These are phyloP conservation scores for Spinellus fusiger DNA, from an alignment of 192 early-diverging fungal genomes.

Conservation along the genomic window DNA sequence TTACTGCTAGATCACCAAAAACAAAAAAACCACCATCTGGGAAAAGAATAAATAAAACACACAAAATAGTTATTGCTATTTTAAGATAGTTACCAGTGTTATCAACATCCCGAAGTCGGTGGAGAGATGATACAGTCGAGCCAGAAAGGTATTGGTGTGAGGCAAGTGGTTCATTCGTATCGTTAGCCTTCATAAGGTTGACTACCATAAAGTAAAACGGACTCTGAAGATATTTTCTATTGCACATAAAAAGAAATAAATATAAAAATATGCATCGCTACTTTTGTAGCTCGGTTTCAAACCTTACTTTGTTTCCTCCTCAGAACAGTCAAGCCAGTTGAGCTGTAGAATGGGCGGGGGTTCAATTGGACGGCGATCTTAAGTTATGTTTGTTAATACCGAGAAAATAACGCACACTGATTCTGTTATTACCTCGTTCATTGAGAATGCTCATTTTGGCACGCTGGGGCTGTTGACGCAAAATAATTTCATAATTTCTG, in stretches of 20 bases:
- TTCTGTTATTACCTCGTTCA: constrained; percentile 21
- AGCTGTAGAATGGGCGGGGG: constrained; percentile 31
- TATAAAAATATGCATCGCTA: not conserved
- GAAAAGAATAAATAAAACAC: not conserved
- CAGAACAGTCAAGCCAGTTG: constrained; percentile 14
- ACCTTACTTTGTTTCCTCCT: constrained; percentile 21
- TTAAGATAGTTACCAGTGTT: constrained; percentile 37
- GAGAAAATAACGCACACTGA: not conserved
- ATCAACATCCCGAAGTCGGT: constrained; percentile 79
- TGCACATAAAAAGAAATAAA: not conserved
- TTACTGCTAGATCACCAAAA: constrained; percentile 85
- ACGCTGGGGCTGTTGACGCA: constrained; percentile 23
- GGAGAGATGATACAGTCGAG: constrained; percentile 85
- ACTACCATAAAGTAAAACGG: constrained; percentile 97
- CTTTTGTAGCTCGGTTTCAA: not conserved
- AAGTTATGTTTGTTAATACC: not conserved
- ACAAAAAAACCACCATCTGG: constrained; percentile 88
- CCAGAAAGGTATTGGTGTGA: constrained; percentile 76
- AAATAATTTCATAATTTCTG: constrained; percentile 13
- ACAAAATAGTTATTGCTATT: not conserved
- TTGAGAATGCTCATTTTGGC: constrained; percentile 27
- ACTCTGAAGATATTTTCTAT: constrained; percentile 53
- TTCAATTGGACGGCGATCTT: constrained; percentile 33
- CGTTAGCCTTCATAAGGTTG: constrained; percentile 68
- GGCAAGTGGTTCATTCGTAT: constrained; percentile 62